Evolutionary conservation across 2,329 filamentous ascomycete species (phyloP).

Genomic region (Pseudopyricularia cyperi): DNA sequence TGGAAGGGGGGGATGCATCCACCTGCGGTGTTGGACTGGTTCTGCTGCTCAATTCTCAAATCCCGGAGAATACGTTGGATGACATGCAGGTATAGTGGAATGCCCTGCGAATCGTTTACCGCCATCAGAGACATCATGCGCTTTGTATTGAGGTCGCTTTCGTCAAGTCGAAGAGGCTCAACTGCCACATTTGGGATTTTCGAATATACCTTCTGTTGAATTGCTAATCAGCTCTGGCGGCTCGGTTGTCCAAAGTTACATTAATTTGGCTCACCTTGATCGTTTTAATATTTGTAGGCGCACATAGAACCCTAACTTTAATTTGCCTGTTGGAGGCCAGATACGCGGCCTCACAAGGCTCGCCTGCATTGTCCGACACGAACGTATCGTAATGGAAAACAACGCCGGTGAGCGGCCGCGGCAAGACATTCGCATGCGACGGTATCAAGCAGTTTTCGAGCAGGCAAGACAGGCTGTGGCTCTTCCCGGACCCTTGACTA

Average conservation of each 20-base stretch:
- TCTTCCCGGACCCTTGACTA: constrained; percentile 51
- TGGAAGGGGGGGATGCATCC: constrained; percentile 22
- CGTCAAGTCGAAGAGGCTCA: constrained; percentile 34
- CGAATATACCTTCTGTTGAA: constrained; percentile 23
- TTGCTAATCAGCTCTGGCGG: constrained; percentile 1
- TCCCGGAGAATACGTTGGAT: constrained; percentile 42
- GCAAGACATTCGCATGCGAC: constrained; percentile 28
- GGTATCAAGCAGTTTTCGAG: constrained; percentile 43
- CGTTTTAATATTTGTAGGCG: constrained; percentile 34
- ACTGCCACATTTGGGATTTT: constrained; percentile 30
- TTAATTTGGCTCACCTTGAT: constrained; percentile 18
- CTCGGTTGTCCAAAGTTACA: neutral
- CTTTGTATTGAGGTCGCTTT: constrained; percentile 39
- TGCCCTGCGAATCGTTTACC: constrained; percentile 20
- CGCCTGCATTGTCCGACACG: constrained; percentile 29
- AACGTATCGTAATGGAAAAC: constrained; percentile 54
- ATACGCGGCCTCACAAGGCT: constrained; percentile 47
- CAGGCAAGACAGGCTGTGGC: constrained; percentile 42
- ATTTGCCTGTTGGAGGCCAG: constrained; percentile 29
- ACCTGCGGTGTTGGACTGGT: neutral
- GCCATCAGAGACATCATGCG: constrained; percentile 50
- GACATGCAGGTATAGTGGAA: constrained; percentile 46
- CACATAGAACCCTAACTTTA: constrained; percentile 38
- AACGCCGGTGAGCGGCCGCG: constrained; percentile 41
- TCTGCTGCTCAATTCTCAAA: constrained; percentile 34